Percentiles rank a stretch among this genome's conserved stretches.
Evolutionary conservation across 2,329 filamentous ascomycete genomes (phyloP).

Genomic region (Claviceps capensis): DNA sequence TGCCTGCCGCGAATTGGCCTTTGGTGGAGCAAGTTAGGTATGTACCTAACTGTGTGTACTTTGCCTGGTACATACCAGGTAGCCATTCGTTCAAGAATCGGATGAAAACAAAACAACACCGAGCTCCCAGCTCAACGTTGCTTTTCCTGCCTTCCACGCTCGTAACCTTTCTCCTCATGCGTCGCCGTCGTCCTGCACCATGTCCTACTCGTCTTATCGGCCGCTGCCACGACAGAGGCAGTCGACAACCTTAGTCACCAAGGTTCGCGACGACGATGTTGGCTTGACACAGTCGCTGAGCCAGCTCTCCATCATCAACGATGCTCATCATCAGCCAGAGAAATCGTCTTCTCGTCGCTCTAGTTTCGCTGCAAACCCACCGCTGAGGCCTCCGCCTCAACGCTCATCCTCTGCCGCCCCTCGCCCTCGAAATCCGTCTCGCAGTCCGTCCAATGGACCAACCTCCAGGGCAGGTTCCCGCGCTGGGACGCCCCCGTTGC

Average conservation of each 20-base stretch:
- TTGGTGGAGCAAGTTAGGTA: too few relatives aligned
- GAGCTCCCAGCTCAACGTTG: neutral
- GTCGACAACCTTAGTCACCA: neutral
- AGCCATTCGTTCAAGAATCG: too few relatives aligned
- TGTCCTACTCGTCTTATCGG: conserved; percentile 2
- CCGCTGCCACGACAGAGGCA: conserved; percentile 1
- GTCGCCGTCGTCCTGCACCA: conserved; percentile 2
- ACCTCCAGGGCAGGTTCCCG: conserved; percentile 33
- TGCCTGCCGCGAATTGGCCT: too few relatives aligned
- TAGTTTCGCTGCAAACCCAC: conserved; percentile 16
- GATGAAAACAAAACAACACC: too few relatives aligned
- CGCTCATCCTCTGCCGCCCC: conserved; percentile 26
- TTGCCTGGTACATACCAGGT: too few relatives aligned
- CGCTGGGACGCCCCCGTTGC: conserved; percentile 34
- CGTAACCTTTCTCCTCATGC: neutral
- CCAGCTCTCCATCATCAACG: conserved; percentile 29
- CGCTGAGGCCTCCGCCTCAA: conserved; percentile 24
- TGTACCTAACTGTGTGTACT: too few relatives aligned
- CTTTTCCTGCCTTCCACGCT: neutral
- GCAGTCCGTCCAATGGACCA: conserved; percentile 27
- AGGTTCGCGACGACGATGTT: conserved; percentile 10
- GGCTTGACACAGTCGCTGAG: conserved; percentile 28
- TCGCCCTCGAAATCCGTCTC: conserved; percentile 23
- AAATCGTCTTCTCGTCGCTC: neutral
- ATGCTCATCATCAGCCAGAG: conserved; percentile 8